Conservation (phyloP, 306 rosid genomes). For the Canavalia gladiata region DNA sequence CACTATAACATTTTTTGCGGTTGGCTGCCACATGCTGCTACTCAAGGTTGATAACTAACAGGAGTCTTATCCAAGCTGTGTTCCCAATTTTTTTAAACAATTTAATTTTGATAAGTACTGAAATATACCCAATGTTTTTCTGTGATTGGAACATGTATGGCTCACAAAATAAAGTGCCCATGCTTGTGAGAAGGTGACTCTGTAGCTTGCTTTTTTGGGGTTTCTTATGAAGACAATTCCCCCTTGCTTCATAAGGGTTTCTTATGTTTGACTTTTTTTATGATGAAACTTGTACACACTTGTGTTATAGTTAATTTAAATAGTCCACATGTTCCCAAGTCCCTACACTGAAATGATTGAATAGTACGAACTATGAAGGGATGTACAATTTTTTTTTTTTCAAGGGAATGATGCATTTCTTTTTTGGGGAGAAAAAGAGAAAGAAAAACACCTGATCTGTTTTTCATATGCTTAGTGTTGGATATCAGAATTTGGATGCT, state of each 20-base stretch:
- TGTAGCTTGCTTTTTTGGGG: not conserved
- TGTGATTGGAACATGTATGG: not conserved
- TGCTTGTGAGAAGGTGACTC: not conserved
- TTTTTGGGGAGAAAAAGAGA: not conserved
- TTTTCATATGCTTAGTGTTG: constrained; percentile 20
- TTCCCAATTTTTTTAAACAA: not conserved
- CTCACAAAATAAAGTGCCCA: not conserved
- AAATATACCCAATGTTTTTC: not conserved
- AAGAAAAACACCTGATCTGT: not conserved
- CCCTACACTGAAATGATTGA: constrained; percentile 15
- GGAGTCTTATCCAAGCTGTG: not conserved
- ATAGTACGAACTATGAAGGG: constrained; percentile 8
- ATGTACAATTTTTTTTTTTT: not conserved
- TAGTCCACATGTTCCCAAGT: not conserved
- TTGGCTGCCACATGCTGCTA: not conserved
- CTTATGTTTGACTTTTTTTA: too few species aligned
- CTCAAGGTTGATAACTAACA: not conserved
- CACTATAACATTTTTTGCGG: not conserved
- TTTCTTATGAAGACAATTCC: not conserved
- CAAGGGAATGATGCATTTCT: too few species aligned
- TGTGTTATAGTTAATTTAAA: not conserved
- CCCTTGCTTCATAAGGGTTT: not conserved
- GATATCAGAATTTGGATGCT: not conserved
- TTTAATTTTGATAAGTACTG: not conserved
- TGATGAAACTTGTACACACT: too few species aligned